Conservation (phyloP, 345 rosid species). For the Eucalyptus viminalis region DNA sequence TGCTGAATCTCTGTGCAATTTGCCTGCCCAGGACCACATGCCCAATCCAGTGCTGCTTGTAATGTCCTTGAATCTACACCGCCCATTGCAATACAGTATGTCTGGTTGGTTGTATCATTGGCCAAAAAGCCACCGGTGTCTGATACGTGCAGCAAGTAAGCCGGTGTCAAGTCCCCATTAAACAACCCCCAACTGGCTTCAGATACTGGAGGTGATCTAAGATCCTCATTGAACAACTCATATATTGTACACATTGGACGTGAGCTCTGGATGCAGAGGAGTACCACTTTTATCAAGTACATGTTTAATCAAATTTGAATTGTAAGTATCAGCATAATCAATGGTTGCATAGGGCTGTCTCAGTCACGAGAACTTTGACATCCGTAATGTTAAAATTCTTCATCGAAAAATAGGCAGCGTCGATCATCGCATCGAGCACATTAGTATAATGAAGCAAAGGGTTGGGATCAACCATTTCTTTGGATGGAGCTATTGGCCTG, state of each 20-base stretch:
- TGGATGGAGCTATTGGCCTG: slow-evolving; percentile 74
- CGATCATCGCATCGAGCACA: slow-evolving; percentile 92
- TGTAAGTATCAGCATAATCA: slow-evolving; percentile 81
- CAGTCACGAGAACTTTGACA: slow-evolving; percentile 74
- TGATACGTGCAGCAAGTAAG: slow-evolving; percentile 80
- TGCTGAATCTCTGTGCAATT: slow-evolving; percentile 91
- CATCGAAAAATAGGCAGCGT: slow-evolving; percentile 88
- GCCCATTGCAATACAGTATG: slow-evolving; percentile 70
- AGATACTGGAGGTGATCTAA: slow-evolving; percentile 59
- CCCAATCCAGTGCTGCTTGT: slow-evolving; percentile 97
- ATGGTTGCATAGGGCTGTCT: slow-evolving; percentile 66
- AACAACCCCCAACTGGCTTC: slow-evolving; percentile 91
- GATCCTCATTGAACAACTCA: slow-evolving; percentile 83
- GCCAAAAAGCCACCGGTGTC: slow-evolving; percentile 84
- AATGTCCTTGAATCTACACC: slow-evolving; percentile 59
- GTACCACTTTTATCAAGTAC: slow-evolving; percentile 67
- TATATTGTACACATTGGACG: slow-evolving; percentile 70
- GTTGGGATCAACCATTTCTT: slow-evolving; percentile 97
- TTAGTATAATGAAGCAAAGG: slow-evolving; percentile 90
- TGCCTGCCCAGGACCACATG: slow-evolving; percentile 87
- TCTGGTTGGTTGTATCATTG: slow-evolving; percentile 80
- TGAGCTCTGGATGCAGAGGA: slow-evolving; percentile 76
- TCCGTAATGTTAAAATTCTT: slow-evolving; percentile 77
- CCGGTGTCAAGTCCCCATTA: slow-evolving; percentile 66
- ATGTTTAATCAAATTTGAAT: slow-evolving; percentile 87